Conservation (phyloP, 352 stramenopile genomes). For the Phytopythium oedochilum region DNA sequence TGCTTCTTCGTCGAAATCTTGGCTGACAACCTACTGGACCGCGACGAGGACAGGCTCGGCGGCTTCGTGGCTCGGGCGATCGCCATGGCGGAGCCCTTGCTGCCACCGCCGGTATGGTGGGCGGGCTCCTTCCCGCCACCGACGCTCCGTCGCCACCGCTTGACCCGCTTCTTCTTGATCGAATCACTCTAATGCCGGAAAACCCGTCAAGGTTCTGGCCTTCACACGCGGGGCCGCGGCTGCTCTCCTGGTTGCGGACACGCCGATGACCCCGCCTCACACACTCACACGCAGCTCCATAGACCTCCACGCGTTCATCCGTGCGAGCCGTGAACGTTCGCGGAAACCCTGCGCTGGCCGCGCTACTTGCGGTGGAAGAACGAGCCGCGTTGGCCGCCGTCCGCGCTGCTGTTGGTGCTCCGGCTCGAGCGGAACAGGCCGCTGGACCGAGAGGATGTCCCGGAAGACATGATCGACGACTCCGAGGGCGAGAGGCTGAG, state of each 20-base stretch:
- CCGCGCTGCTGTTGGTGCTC: conserved; percentile 19
- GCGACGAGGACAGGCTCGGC: background rate
- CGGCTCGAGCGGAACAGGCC: conserved; percentile 45
- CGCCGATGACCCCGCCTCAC: background rate
- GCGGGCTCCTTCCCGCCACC: background rate
- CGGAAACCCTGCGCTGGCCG: background rate
- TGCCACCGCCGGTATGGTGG: too few relatives aligned
- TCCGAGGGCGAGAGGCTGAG: conserved; percentile 48
- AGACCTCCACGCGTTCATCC: too few relatives aligned
- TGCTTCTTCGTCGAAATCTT: background rate
- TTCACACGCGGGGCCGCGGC: background rate
- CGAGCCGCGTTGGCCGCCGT: conserved; percentile 34
- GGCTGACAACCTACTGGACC: background rate
- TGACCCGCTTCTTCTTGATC: background rate
- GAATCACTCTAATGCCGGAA: conserved; percentile 3
- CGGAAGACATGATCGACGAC: conserved; percentile 33
- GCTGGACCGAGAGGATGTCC: conserved; percentile 31
- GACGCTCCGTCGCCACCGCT: background rate
- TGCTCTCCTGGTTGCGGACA: background rate
- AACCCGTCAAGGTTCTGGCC: conserved; percentile 2
- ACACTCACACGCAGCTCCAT: background rate
- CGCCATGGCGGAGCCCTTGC: too few relatives aligned
- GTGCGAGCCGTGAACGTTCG: conserved; percentile 5
- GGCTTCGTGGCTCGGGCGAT: background rate
- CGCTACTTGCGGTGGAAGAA: conserved; percentile 65